Base-by-base conservation (phyloP, 2,329 filamentous ascomycete genomes). In the Cytospora piceae region DNA sequence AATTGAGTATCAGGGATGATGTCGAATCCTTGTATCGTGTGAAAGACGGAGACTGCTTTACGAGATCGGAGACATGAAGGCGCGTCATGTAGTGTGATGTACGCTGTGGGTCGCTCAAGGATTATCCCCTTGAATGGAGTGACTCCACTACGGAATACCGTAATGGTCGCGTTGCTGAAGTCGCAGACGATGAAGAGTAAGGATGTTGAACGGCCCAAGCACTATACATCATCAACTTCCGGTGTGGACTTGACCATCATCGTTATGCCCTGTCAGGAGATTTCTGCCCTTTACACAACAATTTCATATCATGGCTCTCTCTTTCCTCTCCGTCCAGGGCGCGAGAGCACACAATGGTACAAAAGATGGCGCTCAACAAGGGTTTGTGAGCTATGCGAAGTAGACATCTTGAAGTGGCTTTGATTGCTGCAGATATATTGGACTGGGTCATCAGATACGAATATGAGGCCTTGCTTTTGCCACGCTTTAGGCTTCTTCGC, bases 301-400 rank as follows among this genome's bases (percentile, higher is more conserved):
- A 12, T 42, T n/a, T 39, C 32, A 11, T 9, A 42, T 27, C 22
- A 42, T 53, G 32, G 34, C 29, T 27, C 32, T 61, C 58, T 61
- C 22, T 34, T n/a, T 34, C 51, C 58, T 61, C 22, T 34, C 52
- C 7, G 59, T 61, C 34, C 37, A 61, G 24, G 59, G 59, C 15
- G 37, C 15, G 39, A 42, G 17, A 42, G 15, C 39, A 42, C 39
- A 20, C 39, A 42, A 15, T 15, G 20, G 15, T 42, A 3, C 11
- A n/a, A 15, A n/a, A 15, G 20, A 42, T 37, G 12, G 12, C 34
- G 12, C 34, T 6, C 4, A 37, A 11, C 11, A 37, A 37, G 34
- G 14, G 34, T 37, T 15, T 15, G 34, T 14, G 34, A 15, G 12
- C 34, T 15, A 37, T 12, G 34, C 12, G 34, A 15, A 15, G 34